Evolutionary conservation across 1,139 yeast genomes (phyloP).

Genomic region (Candida dubliniensis): DNA sequence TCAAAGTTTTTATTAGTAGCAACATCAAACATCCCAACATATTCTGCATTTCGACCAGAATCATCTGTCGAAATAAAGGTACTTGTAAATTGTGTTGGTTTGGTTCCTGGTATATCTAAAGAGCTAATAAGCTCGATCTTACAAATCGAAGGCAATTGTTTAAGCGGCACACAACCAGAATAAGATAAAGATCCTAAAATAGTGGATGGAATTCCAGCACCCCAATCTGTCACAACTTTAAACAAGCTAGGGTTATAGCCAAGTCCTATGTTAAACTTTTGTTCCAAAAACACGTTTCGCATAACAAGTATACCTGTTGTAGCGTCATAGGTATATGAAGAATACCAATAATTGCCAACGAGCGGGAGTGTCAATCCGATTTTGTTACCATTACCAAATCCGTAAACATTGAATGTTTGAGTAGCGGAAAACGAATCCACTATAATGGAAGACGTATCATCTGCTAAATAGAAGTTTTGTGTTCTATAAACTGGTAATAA

Average conservation of each 20-base stretch:
- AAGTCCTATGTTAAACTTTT: constrained; percentile 25
- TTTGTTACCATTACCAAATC: constrained; percentile 23
- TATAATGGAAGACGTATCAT: constrained; percentile 20
- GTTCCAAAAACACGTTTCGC: constrained; percentile 9
- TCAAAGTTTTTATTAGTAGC: too few relatives aligned
- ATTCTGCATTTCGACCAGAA: too few relatives aligned
- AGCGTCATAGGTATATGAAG: constrained; percentile 15
- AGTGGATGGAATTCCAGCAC: constrained; percentile 14
- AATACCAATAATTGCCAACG: not conserved
- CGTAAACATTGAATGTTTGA: constrained; percentile 28
- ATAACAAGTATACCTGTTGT: constrained; percentile 24
- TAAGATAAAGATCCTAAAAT: constrained; percentile 15
- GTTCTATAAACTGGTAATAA: constrained; percentile 16
- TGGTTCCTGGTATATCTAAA: not conserved
- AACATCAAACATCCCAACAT: too few relatives aligned
- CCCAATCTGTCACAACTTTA: constrained; percentile 17
- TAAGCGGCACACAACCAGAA: constrained; percentile 18
- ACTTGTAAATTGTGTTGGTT: constrained; percentile 15
- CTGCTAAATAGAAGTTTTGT: constrained; percentile 25
- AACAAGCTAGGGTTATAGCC: constrained; percentile 18
- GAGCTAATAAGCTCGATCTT: not conserved
- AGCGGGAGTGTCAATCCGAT: constrained; percentile 9
- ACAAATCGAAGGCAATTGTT: not conserved
- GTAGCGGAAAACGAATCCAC: constrained; percentile 19
- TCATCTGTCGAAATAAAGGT: constrained; percentile 10